phyloP scores from a whole-genome alignment of 345 rosid genomes.

The Adansonia digitata region DNA sequence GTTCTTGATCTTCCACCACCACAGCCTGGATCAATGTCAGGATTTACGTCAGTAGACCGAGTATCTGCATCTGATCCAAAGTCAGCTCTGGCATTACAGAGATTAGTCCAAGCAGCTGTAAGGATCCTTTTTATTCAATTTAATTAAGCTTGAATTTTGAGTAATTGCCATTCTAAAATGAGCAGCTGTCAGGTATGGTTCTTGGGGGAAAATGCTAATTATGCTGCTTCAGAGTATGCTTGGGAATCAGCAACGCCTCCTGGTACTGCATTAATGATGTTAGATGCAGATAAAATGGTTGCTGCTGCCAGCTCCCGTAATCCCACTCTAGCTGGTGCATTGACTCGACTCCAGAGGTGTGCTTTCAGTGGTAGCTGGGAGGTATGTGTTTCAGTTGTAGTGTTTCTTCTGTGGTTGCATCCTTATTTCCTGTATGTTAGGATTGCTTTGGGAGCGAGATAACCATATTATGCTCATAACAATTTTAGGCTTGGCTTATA shows the following conservation, averaged over 20 bases:
- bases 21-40: conserved; percentile 94
- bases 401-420: conserved; percentile 15
- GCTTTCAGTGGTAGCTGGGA: conserved; percentile 99
- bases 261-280: conserved; percentile 99
- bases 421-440: conserved; percentile 5
- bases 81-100: conserved; percentile 93
- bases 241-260: conserved; percentile 99
- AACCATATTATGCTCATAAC: neutral
- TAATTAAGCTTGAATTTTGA: neutral
- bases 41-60: conserved; percentile 79
- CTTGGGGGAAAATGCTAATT: conserved; percentile 99
- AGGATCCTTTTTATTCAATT: conserved; percentile 30
- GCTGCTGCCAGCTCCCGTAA: conserved; percentile 99
- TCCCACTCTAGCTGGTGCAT: conserved; percentile 95
- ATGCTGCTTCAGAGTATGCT: conserved; percentile 99
- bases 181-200: conserved; percentile 81
- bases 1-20: conserved; percentile 99
- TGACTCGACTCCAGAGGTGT: conserved; percentile 98
- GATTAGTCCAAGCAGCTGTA: conserved; percentile 98
- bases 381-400: conserved; percentile 42
- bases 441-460: neutral
- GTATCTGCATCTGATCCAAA: conserved; percentile 98
- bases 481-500: neutral
- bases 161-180: neutral
- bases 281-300: conserved; percentile 99